Evolutionary conservation across 2,329 filamentous ascomycete genomes (phyloP).

Genomic region (Aureobasidium sp.): DNA sequence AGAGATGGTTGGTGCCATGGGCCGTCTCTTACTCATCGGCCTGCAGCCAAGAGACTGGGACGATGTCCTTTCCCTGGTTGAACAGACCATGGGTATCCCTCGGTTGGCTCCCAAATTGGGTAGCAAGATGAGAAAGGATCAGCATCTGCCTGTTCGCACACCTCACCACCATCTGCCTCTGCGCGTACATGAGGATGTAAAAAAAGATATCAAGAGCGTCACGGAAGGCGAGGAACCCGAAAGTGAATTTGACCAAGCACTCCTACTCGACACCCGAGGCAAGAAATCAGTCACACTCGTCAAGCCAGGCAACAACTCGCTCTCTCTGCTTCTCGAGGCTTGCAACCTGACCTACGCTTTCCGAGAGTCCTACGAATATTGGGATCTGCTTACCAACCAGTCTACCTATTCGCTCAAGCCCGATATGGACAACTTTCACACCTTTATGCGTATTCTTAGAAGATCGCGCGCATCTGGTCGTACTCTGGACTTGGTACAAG

Average conservation of each 20-base stretch:
- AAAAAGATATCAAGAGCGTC: neutral
- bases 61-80: constrained; percentile 64
- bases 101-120: constrained; percentile 39
- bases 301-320: constrained; percentile 42
- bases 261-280: neutral
- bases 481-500: constrained; percentile 31
- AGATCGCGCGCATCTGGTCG: constrained; percentile 56
- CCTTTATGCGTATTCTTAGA: constrained; percentile 59
- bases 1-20: constrained; percentile 72
- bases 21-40: constrained; percentile 61
- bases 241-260: constrained; percentile 1
- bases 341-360: constrained; percentile 53
- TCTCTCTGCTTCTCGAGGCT: constrained; percentile 61
- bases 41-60: constrained; percentile 53
- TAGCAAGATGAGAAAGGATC: constrained; percentile 17
- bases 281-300: constrained; percentile 27
- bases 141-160: constrained; percentile 18
- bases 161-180: too few species aligned
- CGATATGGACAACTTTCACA: constrained; percentile 61
- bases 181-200: neutral
- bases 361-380: constrained; percentile 61
- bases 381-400: constrained; percentile 56
- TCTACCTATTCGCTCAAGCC: constrained; percentile 54
- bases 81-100: constrained; percentile 72
- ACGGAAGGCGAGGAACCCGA: constrained; percentile 11